A percentile compares a stretch with the other conserved stretches of the same genome.
Conservation (phyloP, 2,329 filamentous ascomycete species). For the Massarina eburnea region DNA sequence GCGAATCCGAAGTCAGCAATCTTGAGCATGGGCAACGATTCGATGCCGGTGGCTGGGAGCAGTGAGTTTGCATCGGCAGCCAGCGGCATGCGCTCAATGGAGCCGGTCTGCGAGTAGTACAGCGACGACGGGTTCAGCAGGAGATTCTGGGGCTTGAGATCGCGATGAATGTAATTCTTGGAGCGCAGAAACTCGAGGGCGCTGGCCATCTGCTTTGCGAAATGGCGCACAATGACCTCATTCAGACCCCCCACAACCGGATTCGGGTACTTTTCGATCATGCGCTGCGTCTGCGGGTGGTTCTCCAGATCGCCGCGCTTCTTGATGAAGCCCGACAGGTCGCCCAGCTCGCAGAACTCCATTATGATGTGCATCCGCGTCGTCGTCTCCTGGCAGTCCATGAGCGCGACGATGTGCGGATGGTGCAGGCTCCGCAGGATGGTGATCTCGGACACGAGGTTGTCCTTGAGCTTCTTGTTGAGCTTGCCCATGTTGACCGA, state of each 20-base stretch:
- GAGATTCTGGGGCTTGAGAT: constrained; percentile 96
- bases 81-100: constrained; percentile 63
- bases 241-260: constrained; percentile 81
- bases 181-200: constrained; percentile 85
- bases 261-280: constrained; percentile 92
- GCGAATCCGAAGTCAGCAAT: constrained; percentile 99
- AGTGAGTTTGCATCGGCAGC: constrained; percentile 80
- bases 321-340: constrained; percentile 94
- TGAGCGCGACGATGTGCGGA: constrained; percentile 93
- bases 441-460: constrained; percentile 91
- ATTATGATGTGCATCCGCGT: constrained; percentile 95
- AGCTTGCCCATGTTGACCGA: constrained; percentile 88
- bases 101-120: constrained; percentile 59
- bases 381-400: constrained; percentile 86
- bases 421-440: constrained; percentile 93
- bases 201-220: constrained; percentile 90
- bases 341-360: constrained; percentile 97
- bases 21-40: constrained; percentile 91
- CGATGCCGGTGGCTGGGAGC: constrained; percentile 76
- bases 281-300: constrained; percentile 80
- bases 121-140: constrained; percentile 80
- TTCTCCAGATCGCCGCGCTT: constrained; percentile 79
- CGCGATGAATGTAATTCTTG: constrained; percentile 88
- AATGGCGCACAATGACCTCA: constrained; percentile 95
- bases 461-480: constrained; percentile 95